Evolutionary conservation across 257 asterid genomes (phyloP).

Genomic region (Solanum peruvianum): DNA sequence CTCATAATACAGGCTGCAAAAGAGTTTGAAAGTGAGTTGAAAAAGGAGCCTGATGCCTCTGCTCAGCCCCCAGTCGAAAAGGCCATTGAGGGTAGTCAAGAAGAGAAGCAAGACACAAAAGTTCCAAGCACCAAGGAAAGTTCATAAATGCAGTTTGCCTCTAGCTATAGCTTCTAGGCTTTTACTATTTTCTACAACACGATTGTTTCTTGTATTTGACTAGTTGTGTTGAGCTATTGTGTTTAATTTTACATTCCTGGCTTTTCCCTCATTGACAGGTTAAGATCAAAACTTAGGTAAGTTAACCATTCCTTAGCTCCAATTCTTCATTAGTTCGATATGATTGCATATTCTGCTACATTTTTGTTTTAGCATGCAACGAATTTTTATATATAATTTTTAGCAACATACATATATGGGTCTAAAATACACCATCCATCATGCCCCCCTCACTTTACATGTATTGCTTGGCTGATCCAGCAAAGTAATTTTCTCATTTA

Average conservation of each 20-base stretch:
- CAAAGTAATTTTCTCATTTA: background rate
- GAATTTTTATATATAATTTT: background rate
- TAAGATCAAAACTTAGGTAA: background rate
- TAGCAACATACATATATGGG: background rate
- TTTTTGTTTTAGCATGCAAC: background rate
- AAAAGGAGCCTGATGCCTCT: constrained; percentile 39
- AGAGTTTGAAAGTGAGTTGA: constrained; percentile 81
- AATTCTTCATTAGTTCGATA: background rate
- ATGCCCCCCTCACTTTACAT: background rate
- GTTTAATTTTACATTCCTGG: background rate
- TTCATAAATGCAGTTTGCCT: constrained; percentile 3
- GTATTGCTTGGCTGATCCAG: background rate
- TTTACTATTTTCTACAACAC: background rate
- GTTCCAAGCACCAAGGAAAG: constrained; percentile 42
- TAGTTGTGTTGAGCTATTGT: background rate
- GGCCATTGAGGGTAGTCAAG: constrained; percentile 21
- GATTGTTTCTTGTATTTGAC: constrained; percentile 2
- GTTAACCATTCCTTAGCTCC: background rate
- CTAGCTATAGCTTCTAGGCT: constrained; percentile 3
- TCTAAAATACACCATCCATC: background rate
- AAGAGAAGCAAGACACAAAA: constrained; percentile 31
- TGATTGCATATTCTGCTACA: background rate
- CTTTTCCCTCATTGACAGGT: background rate
- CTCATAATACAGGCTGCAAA: constrained; percentile 58
- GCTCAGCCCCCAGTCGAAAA: constrained; percentile 25